Conservation (phyloP, 495 filamentous ascomycete species). For the Stereocaulon alpinum region DNA sequence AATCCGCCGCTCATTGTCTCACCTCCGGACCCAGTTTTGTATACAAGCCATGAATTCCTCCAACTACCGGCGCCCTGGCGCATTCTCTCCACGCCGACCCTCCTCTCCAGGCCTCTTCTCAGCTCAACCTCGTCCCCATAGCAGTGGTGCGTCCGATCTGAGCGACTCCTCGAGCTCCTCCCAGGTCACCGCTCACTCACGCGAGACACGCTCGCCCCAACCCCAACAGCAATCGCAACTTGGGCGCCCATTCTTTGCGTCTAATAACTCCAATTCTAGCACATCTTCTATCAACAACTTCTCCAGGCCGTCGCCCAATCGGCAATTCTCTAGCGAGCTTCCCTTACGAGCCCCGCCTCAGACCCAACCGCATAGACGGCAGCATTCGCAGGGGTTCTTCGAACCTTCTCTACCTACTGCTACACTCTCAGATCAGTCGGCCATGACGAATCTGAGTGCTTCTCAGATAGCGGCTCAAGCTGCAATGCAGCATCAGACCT, state of each 20-base stretch:
- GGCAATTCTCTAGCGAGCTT: slow-evolving; percentile 31
- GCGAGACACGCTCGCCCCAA: slow-evolving; percentile 18
- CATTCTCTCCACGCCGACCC: slow-evolving; percentile 22
- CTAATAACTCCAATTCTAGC: slow-evolving; percentile 20
- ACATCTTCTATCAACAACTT: slow-evolving; percentile 25
- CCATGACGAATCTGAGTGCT: slow-evolving; percentile 48
- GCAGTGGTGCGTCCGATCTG: slow-evolving; percentile 37
- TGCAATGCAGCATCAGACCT: slow-evolving; percentile 63
- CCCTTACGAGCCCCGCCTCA: slow-evolving; percentile 28
- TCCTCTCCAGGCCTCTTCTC: slow-evolving; percentile 17
- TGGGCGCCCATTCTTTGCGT: slow-evolving; percentile 27
- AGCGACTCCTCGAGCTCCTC: slow-evolving; percentile 43
- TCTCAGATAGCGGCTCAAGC: slow-evolving; percentile 88
- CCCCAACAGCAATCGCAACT: slow-evolving; percentile 22
- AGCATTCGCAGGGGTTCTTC: slow-evolving; percentile 81
- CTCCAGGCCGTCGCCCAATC: slow-evolving; percentile 25
- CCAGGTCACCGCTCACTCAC: slow-evolving; percentile 39
- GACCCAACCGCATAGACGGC: slow-evolving; percentile 38
- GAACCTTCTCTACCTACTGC: slow-evolving; percentile 74
- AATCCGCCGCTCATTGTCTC: neutral
- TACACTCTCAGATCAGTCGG: slow-evolving; percentile 38
- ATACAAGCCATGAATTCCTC: slow-evolving; percentile 20
- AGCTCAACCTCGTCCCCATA: slow-evolving; percentile 19
- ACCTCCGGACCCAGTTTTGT: neutral
- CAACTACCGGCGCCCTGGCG: slow-evolving; percentile 21